Conservation (phyloP, 768 basidiomycete genomes). For the Lepiota venenata region DNA sequence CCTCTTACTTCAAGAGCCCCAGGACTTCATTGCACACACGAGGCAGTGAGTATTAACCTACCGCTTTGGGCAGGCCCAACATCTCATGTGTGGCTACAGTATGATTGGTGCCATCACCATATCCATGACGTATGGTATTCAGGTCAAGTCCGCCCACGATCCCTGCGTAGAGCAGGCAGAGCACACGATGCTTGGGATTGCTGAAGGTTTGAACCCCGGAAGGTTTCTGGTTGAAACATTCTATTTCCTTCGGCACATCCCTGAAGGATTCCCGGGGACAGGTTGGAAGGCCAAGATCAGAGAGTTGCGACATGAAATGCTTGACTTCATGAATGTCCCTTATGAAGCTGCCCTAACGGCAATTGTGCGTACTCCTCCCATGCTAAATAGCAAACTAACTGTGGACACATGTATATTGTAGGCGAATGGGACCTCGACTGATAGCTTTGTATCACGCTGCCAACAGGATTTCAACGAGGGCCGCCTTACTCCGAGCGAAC, state of each 20-base stretch:
- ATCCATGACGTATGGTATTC: slow-evolving; percentile 9
- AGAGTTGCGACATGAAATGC: slow-evolving; percentile 13
- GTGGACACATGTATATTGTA: too few relatives aligned
- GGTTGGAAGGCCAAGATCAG: slow-evolving; percentile 34
- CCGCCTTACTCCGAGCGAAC: slow-evolving; percentile 6
- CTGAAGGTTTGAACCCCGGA: slow-evolving; percentile 5
- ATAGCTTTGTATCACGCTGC: slow-evolving; percentile 15
- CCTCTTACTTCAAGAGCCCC: slow-evolving; percentile 18
- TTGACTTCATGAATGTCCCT: slow-evolving; percentile 20
- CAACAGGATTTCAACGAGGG: slow-evolving; percentile 13
- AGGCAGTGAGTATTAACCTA: slow-evolving; percentile 18
- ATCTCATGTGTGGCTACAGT: slow-evolving; percentile 6
- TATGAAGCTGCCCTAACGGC: slow-evolving; percentile 17
- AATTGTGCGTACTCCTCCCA: slow-evolving; percentile 13
- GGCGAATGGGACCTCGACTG: slow-evolving; percentile 13
- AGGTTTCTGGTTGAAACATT: slow-evolving; percentile 18
- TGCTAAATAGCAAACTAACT: too few relatives aligned
- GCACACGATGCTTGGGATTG: not conserved
- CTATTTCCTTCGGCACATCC: slow-evolving; percentile 35
- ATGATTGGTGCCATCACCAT: slow-evolving; percentile 10
- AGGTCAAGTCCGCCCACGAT: slow-evolving; percentile 3
- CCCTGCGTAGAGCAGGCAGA: slow-evolving; percentile 5
- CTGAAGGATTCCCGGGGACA: slow-evolving; percentile 47
- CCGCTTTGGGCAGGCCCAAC: too few relatives aligned
- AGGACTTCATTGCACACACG: slow-evolving; percentile 21